Evolutionary conservation across 495 filamentous ascomycete species (phyloP), one percentile per base, ranked within the genome.

Genomic region (Lasiosphaeria miniovina): DNA sequence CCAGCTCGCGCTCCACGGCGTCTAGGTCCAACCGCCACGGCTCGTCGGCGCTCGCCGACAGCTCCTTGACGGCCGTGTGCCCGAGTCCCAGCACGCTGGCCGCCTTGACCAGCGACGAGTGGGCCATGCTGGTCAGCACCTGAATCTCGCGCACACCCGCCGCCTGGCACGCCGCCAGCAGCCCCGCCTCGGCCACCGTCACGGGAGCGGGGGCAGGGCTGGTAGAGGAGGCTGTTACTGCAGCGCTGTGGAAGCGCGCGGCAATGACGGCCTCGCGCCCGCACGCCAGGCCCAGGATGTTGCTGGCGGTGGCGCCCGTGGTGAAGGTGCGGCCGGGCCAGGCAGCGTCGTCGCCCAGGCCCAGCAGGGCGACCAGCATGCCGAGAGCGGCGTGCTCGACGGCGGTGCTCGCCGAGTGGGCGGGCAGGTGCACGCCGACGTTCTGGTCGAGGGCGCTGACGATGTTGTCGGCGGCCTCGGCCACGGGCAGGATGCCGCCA

Each of bases 291-390:
- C 91, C 92, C 1, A 96, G 71, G 38, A 95, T 80, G 72, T 96
- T 98, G 60, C 87, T 88, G 4, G 82, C 90, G 3, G 93, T 97
- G 2, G 90, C 93, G 1, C 93, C 93, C 0, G 93, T 98, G 2
- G 91, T 96, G 64, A 97, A 94, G 0, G 86, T 92, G 17, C 84
- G 80, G 12, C 84, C 86, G 1, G 67, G 61, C 80, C 82, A 90
- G 8, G 54, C 54, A 4, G 69, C 60, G 3, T 55, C 57, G 0
- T 69, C 68, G n/a, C 81, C 74, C 1, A 97, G 72, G 5, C 73
- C 68, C 11, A 96, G 73, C 3, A 97, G 74, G 56, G 88, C 78
- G 35, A 84, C 71, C 0, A 96, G 74, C 75, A 96, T 81, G 11
- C 75, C 66, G 51, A 96, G 75, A 0, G 93, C 84, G 36, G 75